A percentile compares a stretch with the other conserved stretches of the same genome.
These are phyloP conservation scores for Suillus americanus DNA, from an alignment of 768 basidiomycete genomes.

Conservation along the genomic window DNA sequence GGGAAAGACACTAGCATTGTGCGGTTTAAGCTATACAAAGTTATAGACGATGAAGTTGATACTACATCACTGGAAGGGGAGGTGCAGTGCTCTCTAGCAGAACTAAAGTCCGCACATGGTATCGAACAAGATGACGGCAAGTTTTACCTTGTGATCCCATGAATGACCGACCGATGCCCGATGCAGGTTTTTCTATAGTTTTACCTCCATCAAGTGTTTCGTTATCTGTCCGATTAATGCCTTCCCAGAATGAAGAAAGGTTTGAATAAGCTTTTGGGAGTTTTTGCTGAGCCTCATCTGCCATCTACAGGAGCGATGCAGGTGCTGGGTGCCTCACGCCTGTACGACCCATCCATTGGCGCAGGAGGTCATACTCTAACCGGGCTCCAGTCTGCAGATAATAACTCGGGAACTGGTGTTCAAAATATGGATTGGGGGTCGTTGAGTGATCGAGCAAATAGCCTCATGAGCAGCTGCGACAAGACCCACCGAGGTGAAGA, in stretches of 20 bases:
- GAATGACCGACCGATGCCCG: not conserved
- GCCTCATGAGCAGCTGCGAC: conserved; percentile 22
- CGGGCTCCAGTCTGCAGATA: not conserved
- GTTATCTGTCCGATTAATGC: not conserved
- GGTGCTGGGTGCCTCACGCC: not conserved
- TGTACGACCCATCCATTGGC: not conserved
- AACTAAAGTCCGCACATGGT: not conserved
- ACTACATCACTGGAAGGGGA: not conserved
- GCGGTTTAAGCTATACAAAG: not conserved
- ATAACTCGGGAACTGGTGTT: not conserved
- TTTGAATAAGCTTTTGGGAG: not conserved
- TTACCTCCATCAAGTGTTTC: not conserved
- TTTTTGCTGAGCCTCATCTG: not conserved
- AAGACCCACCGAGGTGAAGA: conserved; percentile 21
- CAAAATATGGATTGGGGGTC: not conserved
- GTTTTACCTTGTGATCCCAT: not conserved
- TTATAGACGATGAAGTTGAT: not conserved
- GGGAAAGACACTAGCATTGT: not conserved
- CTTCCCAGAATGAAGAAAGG: not conserved
- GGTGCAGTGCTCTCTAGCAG: not conserved
- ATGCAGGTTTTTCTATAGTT: not conserved
- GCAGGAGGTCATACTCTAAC: not conserved
- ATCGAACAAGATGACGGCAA: not conserved
- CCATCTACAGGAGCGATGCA: not conserved
- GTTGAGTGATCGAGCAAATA: conserved; percentile 3